phyloP scores from a whole-genome alignment of 306 rosid species.

The Malus sieversii region DNA sequence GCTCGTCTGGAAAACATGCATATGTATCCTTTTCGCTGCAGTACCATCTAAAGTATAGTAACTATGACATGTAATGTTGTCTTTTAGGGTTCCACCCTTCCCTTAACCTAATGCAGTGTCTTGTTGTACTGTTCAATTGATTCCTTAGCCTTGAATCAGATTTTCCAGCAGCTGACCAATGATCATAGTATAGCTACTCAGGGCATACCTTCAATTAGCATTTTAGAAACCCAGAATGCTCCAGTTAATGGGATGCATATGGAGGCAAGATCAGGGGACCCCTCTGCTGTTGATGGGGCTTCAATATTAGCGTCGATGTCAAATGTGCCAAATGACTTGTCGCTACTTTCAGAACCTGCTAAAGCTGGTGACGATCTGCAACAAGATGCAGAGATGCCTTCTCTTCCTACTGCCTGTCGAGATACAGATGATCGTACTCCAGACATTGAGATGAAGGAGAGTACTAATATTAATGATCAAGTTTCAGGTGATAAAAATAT shows the following conservation, averaged over 20 bases:
- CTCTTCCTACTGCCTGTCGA: conserved; percentile 41
- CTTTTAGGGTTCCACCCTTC: not conserved
- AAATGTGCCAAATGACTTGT: conserved; percentile 50
- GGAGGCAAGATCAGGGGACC: conserved; percentile 81
- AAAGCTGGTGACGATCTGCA: conserved; percentile 49
- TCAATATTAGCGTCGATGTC: conserved; percentile 87
- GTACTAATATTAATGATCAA: conserved; percentile 29
- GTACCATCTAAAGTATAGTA: not conserved
- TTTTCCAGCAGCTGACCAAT: conserved; percentile 65
- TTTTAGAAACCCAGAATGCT: conserved; percentile 75
- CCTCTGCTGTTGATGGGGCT: conserved; percentile 85
- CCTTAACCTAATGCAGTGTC: not conserved
- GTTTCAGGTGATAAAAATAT: conserved; percentile 42
- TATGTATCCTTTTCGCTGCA: conserved; percentile 79
- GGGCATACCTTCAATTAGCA: conserved; percentile 55
- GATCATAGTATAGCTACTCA: conserved; percentile 43
- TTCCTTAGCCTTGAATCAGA: conserved; percentile 55
- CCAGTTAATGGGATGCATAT: conserved; percentile 60
- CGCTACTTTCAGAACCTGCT: conserved; percentile 51
- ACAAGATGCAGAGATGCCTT: conserved; percentile 41
- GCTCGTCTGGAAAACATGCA: conserved; percentile 62
- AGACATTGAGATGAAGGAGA: conserved; percentile 53
- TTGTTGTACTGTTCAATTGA: conserved; percentile 1
- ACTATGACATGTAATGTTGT: not conserved
- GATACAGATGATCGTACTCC: conserved; percentile 36